These are phyloP conservation scores for Kazachstania kunashirensis DNA, from an alignment of 805 yeast species.

Conservation along the genomic window DNA sequence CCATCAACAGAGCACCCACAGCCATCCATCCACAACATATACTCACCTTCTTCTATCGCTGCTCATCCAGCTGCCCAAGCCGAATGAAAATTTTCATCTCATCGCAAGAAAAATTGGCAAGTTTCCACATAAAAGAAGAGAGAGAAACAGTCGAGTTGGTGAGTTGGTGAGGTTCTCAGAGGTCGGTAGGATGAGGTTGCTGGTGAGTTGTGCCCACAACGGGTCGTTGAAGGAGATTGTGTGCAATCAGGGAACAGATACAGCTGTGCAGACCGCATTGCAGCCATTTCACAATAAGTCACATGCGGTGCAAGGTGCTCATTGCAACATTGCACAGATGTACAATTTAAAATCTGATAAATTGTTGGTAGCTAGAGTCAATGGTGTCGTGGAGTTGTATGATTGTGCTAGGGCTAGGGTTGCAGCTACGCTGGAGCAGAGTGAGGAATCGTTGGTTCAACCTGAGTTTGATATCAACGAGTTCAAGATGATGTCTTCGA, in stretches of 20 bases:
- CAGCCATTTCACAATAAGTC: constrained; percentile 51
- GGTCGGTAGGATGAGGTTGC: constrained; percentile 51
- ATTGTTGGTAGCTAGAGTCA: constrained; percentile 30
- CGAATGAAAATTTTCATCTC: too few species aligned
- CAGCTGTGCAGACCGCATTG: constrained; percentile 55
- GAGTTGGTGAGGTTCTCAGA: too few species aligned
- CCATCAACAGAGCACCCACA: too few species aligned
- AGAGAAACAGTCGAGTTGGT: too few species aligned
- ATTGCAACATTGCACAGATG: constrained; percentile 32
- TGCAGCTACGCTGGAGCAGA: too few species aligned
- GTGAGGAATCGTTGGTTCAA: neutral
- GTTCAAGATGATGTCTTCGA: constrained; percentile 15
- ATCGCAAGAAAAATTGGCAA: too few species aligned
- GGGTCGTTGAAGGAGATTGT: constrained; percentile 57
- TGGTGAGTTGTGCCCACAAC: constrained; percentile 57
- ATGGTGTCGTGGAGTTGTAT: constrained; percentile 36
- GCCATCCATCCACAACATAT: too few species aligned
- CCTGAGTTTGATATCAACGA: constrained; percentile 14
- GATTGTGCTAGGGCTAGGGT: constrained; percentile 19
- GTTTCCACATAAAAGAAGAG: too few species aligned
- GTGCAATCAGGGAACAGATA: constrained; percentile 65
- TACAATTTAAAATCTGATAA: neutral
- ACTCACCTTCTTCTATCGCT: too few species aligned
- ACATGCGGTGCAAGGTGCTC: constrained; percentile 34
- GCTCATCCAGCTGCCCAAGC: too few species aligned